Conservation (phyloP, 2,329 filamentous ascomycete genomes). For the Fusarium acutatum region DNA sequence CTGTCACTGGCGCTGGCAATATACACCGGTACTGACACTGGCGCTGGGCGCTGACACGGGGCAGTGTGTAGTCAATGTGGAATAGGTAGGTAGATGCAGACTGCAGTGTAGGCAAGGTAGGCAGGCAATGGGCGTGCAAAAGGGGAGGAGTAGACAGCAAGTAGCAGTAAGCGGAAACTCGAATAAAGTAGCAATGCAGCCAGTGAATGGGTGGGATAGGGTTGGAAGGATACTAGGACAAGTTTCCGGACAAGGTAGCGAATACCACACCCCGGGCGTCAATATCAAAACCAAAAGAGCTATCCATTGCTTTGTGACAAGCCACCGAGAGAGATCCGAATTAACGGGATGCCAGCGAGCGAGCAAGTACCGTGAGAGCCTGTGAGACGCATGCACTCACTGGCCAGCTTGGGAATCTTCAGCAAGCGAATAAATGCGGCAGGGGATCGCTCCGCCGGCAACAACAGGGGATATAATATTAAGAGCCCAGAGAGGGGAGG, state of each 20-base stretch:
- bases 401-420: constrained; percentile 13
- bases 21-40: constrained; percentile 1
- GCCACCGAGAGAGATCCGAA: constrained; percentile 33
- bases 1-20: constrained; percentile 12
- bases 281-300: constrained; percentile 26
- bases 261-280: constrained; percentile 22
- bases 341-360: constrained; percentile 22
- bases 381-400: constrained; percentile 24
- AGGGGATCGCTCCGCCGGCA: constrained; percentile 19
- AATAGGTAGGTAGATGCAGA: constrained; percentile 21
- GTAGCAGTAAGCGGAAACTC: constrained; percentile 23
- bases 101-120: constrained; percentile 11
- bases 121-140: constrained; percentile 19
- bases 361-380: constrained; percentile 10
- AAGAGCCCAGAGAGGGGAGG: constrained; percentile 11
- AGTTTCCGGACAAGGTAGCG: constrained; percentile 21
- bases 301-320: constrained; percentile 38
- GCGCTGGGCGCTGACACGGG: constrained; percentile 12
- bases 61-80: constrained; percentile 17
- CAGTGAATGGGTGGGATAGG: constrained; percentile 21
- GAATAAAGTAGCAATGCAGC: constrained; percentile 22
- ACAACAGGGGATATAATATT: constrained; percentile 10
- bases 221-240: constrained; percentile 20
- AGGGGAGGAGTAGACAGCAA: constrained; percentile 26
- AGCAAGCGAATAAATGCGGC: constrained; percentile 13